Evolutionary conservation across 2,329 filamentous ascomycete species (phyloP).

Genomic region (Penicillium carneum): DNA sequence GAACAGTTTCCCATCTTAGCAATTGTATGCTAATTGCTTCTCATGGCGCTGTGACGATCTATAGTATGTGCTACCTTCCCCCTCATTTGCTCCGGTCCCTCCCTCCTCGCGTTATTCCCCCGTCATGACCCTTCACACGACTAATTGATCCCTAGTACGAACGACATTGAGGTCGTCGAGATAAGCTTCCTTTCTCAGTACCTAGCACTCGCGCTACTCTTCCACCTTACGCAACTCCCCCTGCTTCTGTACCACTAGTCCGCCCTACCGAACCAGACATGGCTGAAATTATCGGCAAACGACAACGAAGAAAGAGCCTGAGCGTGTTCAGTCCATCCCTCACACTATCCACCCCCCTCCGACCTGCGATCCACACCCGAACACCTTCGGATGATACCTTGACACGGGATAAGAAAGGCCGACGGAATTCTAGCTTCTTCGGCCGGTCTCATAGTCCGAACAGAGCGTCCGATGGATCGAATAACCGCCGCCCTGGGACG

Average conservation of each 20-base stretch:
- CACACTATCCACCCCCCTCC: slow-evolving; percentile 32
- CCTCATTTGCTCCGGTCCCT: slow-evolving; percentile 32
- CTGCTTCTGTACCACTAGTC: slow-evolving; percentile 17
- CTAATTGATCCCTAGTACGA: slow-evolving; percentile 35
- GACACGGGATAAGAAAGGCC: slow-evolving; percentile 44
- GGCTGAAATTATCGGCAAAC: slow-evolving; percentile 44
- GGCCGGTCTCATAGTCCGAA: slow-evolving; percentile 38
- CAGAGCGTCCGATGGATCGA: slow-evolving; percentile 39
- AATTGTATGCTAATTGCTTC: slow-evolving; percentile 38
- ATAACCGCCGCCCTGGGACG: slow-evolving; percentile 41
- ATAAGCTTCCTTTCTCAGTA: slow-evolving; percentile 31
- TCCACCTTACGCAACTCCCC: slow-evolving; percentile 12
- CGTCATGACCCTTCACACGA: not conserved
- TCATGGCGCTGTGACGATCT: slow-evolving; percentile 44
- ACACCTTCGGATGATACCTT: slow-evolving; percentile 49
- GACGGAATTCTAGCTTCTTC: slow-evolving; percentile 52
- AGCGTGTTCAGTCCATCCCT: slow-evolving; percentile 44
- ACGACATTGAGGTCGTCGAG: slow-evolving; percentile 42
- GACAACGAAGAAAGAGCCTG: slow-evolving; percentile 48
- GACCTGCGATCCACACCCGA: slow-evolving; percentile 42
- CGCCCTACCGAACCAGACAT: slow-evolving; percentile 33
- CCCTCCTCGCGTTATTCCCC: slow-evolving; percentile 18
- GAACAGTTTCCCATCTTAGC: slow-evolving; percentile 13
- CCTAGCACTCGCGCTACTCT: slow-evolving; percentile 13
- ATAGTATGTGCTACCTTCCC: slow-evolving; percentile 40